Base-by-base conservation (phyloP, 257 asterid genomes). In the Solanum ossicruentum region DNA sequence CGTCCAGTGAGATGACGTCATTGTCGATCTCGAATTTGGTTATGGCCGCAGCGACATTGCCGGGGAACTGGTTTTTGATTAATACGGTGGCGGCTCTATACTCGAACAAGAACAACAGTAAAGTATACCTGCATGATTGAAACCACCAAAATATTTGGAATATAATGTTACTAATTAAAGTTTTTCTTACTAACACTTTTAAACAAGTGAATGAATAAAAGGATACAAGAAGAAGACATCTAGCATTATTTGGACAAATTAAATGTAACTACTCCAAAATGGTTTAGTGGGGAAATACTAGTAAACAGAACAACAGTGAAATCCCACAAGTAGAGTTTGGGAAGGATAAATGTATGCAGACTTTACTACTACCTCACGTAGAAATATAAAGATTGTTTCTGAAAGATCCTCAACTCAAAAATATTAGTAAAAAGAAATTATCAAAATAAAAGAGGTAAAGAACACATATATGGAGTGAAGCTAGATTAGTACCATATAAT, bases 1-100 rank as follows among this genome's bases (percentile, higher is more conserved):
- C 96, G 84, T 93, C 97, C 8, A 93, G 92, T 45, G 97, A 93
- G 73, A 92, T 89, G 86, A 93, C 89, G 79, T 92, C 96, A 7
- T 88, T 90, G 87, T 93, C 97, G n/a, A 93, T 86, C 36, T 88
- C 89, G 75, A 93, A 89, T 49, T 84, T 86, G 57, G 95, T 89
- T 61, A 93, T 90, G 66, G 94, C 87, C 52, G 93, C 91, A 36
- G 97, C 97, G n/a, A 87, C 77, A 23, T 81, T 65, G 57, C 96
- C 97, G 21, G 96, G 97, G 84, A 91, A 93, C 20, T 86, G 93
- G 86, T 88, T 87, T 20, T 84, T 89, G 87, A 93, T 93, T 23
- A 93, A 84, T 17, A 90, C 87, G 16, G 88, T 87, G 69, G 97
- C 97, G 10, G 95, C 97, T 84, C 96, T 83, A 75, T 93, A 93